Conservation (phyloP, 2,329 filamentous ascomycete species). For the Claviceps sorghi region DNA sequence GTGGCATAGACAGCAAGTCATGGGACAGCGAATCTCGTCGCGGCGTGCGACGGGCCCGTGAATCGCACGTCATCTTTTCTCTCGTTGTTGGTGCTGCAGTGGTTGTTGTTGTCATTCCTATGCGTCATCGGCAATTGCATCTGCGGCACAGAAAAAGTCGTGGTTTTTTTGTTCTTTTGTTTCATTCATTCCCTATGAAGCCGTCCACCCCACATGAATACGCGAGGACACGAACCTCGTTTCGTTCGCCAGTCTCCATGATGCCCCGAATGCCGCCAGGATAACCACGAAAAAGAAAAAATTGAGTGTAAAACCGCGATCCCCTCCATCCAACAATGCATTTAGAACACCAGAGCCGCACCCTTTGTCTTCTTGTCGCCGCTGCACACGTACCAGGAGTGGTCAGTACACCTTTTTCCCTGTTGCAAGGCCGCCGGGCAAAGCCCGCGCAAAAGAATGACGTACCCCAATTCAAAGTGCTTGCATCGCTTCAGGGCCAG, state of each 20-base stretch:
- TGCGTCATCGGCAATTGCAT: background rate
- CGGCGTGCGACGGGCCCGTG: background rate
- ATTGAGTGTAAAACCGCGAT: constrained; percentile 18
- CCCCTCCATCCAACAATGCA: constrained; percentile 30
- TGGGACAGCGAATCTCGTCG: background rate
- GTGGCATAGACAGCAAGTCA: background rate
- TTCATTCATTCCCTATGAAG: constrained; percentile 30
- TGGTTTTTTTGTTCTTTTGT: constrained; percentile 14
- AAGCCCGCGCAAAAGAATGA: constrained; percentile 12
- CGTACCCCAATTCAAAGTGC: constrained; percentile 99
- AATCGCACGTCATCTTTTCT: background rate
- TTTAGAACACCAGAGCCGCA: constrained; percentile 98
- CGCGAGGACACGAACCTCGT: constrained; percentile 28
- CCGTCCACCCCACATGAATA: constrained; percentile 24
- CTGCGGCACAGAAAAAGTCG: constrained; percentile 7
- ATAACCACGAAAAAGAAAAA: constrained; percentile 24
- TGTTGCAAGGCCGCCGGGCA: background rate
- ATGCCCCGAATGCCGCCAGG: constrained; percentile 30
- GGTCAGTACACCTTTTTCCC: constrained; percentile 1
- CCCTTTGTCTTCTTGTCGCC: constrained; percentile 99
- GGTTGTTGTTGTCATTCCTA: background rate
- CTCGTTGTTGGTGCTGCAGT: background rate
- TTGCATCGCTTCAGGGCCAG: constrained; percentile 99
- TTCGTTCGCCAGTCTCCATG: constrained; percentile 32
- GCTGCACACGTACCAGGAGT: constrained; percentile 33